Percentiles rank a stretch among this genome's conserved stretches.
Evolutionary conservation across 2,329 filamentous ascomycete genomes (phyloP).

Genomic region (Polychaeton citri): DNA sequence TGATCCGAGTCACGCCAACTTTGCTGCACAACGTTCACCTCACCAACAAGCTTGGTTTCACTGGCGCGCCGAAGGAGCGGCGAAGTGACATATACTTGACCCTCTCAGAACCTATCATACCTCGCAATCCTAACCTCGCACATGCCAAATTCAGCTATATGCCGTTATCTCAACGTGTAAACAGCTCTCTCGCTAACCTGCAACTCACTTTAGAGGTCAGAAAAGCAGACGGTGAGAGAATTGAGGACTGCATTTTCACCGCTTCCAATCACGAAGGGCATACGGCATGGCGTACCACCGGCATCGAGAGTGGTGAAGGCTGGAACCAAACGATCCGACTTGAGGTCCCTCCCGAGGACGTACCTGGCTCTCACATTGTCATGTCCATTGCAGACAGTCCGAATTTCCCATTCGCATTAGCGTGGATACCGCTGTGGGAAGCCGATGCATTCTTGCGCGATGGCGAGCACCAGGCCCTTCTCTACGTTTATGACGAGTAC

Average conservation of each 20-base stretch:
- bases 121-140: slow-evolving; percentile 49
- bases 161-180: slow-evolving; percentile 45
- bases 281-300: slow-evolving; percentile 80
- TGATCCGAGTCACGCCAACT: slow-evolving; percentile 81
- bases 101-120: slow-evolving; percentile 63
- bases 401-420: slow-evolving; percentile 76
- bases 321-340: slow-evolving; percentile 87
- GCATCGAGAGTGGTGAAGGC: slow-evolving; percentile 60
- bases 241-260: slow-evolving; percentile 77
- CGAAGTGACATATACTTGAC: slow-evolving; percentile 94
- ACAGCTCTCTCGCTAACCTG: slow-evolving; percentile 56
- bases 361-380: slow-evolving; percentile 70
- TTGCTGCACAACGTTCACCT: slow-evolving; percentile 67
- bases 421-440: slow-evolving; percentile 90
- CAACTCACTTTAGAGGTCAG: slow-evolving; percentile 85
- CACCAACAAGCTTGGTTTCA: slow-evolving; percentile 85
- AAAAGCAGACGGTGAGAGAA: slow-evolving; percentile 60
- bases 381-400: slow-evolving; percentile 83
- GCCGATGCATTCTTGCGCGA: slow-evolving; percentile 80
- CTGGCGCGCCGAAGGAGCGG: slow-evolving; percentile 74
- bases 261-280: slow-evolving; percentile 67
- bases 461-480: slow-evolving; percentile 62
- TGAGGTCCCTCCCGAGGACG: slow-evolving; percentile 64
- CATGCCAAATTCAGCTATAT: slow-evolving; percentile 72
- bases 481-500: slow-evolving; percentile 87